Base-by-base conservation (phyloP, 1,284 basidiomycete species). In the Xanthoconium separans region DNA sequence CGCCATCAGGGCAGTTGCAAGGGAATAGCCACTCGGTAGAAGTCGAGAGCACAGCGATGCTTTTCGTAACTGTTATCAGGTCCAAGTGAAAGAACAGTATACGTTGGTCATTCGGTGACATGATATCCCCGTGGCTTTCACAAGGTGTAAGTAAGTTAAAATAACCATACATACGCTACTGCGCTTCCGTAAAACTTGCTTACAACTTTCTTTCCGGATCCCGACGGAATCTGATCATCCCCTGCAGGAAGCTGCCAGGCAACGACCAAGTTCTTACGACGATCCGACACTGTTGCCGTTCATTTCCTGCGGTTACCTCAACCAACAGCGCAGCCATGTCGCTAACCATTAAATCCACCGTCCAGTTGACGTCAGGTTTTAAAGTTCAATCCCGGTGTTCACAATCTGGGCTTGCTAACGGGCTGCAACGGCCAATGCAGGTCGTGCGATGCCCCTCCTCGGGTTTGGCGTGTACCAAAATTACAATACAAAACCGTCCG, bases 381-480 rank as follows among this genome's bases (percentile, higher is more conserved):
- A 57, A 51, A 44, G 58, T 56, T 57, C 29, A 51, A 44, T 40
- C 27, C 37, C 7, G 27, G 27, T 53, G 31, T 22, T 34, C 33
- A 27, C 16, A 15, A n/a, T 43, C 18, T 37, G 36, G n/a, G 41
- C 5, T 36, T 31, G 15, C 49, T 58, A 12, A 58, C 24, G 27
- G 48, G 27, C 27, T 27, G 31, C 47, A n/a, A n/a, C 31, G 51
- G 12, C 13, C 48, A 24, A 56, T 18, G 37, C 56, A 81, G 85
- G 83, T 5, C 73, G 80, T 65, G 51, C 65, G 30, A 85, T 94
- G 72, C 91, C 91, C 41, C 70, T 82, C n/a, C 77, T 95, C 1
- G 92, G 92, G 2, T 85, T 93, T 51, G 92, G 92, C 15, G 88
- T 93, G 12, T 95, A 87, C 65, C 81, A 87, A 63, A 87, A 88